Conservation (phyloP, 176 grass and related monocot genomes). For the Pharus latifolius region DNA sequence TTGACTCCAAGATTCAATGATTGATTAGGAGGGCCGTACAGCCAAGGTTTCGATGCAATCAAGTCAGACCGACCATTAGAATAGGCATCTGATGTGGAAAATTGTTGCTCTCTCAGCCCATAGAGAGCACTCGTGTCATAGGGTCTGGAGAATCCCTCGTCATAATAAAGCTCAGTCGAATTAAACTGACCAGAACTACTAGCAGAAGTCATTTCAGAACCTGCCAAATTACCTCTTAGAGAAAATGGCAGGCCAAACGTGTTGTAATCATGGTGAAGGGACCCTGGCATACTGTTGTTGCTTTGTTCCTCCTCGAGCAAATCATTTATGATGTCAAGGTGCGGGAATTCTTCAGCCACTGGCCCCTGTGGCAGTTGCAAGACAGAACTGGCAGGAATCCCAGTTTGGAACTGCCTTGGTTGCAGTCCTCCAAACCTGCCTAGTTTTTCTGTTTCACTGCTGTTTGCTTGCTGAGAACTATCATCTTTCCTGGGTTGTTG, state of each 20-base stretch:
- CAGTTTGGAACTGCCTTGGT: conserved; percentile 25
- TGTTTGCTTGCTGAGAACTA: conserved; percentile 26
- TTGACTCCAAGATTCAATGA: conserved; percentile 6
- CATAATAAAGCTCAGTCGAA: conserved; percentile 34
- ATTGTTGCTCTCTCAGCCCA: conserved; percentile 23
- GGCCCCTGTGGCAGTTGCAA: conserved; percentile 34
- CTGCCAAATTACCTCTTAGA: conserved; percentile 20
- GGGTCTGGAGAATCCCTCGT: conserved; percentile 35
- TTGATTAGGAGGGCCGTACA: conserved; percentile 22
- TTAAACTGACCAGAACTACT: conserved; percentile 25
- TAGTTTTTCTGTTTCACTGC: conserved; percentile 26
- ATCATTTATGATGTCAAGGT: conserved; percentile 91
- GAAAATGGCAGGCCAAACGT: conserved; percentile 33
- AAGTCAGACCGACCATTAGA: conserved; percentile 32
- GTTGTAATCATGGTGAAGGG: conserved; percentile 28
- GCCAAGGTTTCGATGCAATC: conserved; percentile 37
- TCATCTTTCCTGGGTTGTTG: conserved; percentile 24
- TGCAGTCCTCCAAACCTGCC: conserved; percentile 15
- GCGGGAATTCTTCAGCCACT: conserved; percentile 55
- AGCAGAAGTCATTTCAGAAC: conserved; percentile 19
- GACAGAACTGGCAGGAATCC: neutral
- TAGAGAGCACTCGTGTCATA: conserved; percentile 42
- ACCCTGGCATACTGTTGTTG: conserved; percentile 29
- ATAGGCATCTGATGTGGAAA: conserved; percentile 18
- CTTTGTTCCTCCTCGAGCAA: conserved; percentile 75